Conservation (phyloP, 768 basidiomycete genomes). For the Leucosporidium scottii region DNA sequence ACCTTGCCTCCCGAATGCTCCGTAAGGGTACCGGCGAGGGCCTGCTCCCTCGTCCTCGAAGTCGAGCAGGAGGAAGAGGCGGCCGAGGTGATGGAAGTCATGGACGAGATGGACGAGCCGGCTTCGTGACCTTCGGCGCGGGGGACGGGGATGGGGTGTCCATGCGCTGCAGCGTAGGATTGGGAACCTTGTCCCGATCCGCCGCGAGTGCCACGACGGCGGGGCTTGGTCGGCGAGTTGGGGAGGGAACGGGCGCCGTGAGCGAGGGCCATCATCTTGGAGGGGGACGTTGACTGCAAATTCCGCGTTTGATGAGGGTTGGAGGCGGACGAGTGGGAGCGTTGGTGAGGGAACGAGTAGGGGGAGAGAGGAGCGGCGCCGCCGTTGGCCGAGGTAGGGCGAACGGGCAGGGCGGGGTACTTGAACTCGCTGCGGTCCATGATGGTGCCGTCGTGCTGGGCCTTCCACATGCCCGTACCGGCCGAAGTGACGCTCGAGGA, state of each 20-base stretch:
- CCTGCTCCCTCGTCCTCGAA: constrained; percentile 3
- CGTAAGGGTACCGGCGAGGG: constrained; percentile 14
- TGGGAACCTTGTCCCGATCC: constrained; percentile 11
- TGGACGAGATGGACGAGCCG: constrained; percentile 8
- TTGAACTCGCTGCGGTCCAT: constrained; percentile 23
- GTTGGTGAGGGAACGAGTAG: constrained; percentile 3
- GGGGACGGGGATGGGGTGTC: constrained; percentile 18
- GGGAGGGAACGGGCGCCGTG: constrained; percentile 21
- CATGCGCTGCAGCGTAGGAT: not conserved
- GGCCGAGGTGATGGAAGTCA: not conserved
- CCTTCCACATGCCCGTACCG: constrained; percentile 8
- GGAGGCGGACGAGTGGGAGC: constrained; percentile 17
- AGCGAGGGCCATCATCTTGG: constrained; percentile 2
- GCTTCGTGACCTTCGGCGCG: constrained; percentile 1
- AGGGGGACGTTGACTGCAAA: constrained; percentile 7
- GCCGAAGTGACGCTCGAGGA: constrained; percentile 16
- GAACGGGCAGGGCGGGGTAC: constrained; percentile 3
- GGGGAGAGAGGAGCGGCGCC: not conserved
- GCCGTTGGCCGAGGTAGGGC: not conserved
- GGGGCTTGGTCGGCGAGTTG: constrained; percentile 29
- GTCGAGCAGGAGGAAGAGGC: constrained; percentile 13
- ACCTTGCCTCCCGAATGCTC: constrained; percentile 39
- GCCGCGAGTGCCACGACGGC: constrained; percentile 30
- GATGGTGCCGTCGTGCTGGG: not conserved
- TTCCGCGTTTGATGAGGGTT: constrained; percentile 8